Base-by-base conservation (phyloP, 371 early-diverging fungal genomes). In the Choanephora cucurbitarum region DNA sequence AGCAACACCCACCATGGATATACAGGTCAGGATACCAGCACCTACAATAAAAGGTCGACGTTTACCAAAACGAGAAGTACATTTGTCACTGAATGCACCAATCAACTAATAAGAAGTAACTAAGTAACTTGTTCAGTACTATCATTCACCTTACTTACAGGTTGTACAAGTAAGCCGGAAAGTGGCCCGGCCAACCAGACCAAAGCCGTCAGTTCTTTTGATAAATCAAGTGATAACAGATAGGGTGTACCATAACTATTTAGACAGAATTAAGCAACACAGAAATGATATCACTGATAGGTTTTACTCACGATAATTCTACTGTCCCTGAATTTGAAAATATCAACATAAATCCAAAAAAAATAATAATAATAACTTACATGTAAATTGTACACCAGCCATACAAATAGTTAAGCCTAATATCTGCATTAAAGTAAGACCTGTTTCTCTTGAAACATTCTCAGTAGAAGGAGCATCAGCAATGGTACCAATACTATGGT, bases 111-210 rank as follows among this genome's bases (percentile, higher is more conserved):
- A 71, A 54, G 5, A 55, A 28, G 7, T 5, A 10, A 17, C 11
- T 47, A 18, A 31, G 11, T 41, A 10, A 21, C 15, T 32, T 18
- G 49, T 21, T 41, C n/a, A 23, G 14, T 18, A 43, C 24, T 40
- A 1, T 21, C 13, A 21, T 15, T 15, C 2, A 4, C 15, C 1
- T 18, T 14, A 55, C 46, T 70, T 62, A 70, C 70, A 11, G 70
- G 73, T 49, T 72, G 74, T 17, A 72, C 73, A 21, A 75, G 46
- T 11, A 72, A 34, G 48, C 80, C 91, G 10, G 91, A 89, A 1
- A 93, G 72, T 0, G 93, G 93, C 5, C 93, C 93, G 11, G 90
- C 90, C 10, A 93, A 67, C 93, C 93, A 93, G 1, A 91, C 78
- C 55, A 81, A 55, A 1, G 85, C 77, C 0, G 91, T 88, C 42